Evolutionary conservation across 2,329 filamentous ascomycete genomes (phyloP).

Genomic region (Xylaria multiplex): DNA sequence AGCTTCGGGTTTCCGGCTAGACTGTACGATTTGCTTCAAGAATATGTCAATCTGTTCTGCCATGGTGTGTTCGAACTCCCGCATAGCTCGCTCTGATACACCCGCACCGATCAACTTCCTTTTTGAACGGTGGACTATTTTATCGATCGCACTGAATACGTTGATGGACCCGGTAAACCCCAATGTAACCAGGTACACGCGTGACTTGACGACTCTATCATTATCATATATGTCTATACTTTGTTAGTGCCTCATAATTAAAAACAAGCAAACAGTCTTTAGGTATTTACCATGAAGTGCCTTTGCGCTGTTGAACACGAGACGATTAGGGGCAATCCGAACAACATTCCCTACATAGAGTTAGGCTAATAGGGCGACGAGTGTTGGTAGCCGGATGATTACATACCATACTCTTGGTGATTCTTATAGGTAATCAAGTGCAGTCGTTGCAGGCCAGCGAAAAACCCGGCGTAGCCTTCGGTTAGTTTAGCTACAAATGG

Average conservation of each 20-base stretch:
- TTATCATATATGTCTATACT: conserved; percentile 40
- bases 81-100: conserved; percentile 37
- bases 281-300: conserved; percentile 33
- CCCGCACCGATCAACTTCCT: conserved; percentile 34
- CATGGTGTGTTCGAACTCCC: conserved; percentile 38
- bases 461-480: conserved; percentile 33
- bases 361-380: not conserved
- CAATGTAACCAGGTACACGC: conserved; percentile 35
- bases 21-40: conserved; percentile 30
- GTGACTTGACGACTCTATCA: conserved; percentile 36
- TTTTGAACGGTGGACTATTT: conserved; percentile 28
- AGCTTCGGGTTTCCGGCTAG: conserved; percentile 13
- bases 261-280: not conserved
- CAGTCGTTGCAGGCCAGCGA: conserved; percentile 26
- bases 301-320: conserved; percentile 34
- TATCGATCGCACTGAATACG: conserved; percentile 36
- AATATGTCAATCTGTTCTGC: conserved; percentile 36
- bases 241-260: conserved; percentile 13
- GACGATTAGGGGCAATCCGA: conserved; percentile 34
- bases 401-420: conserved; percentile 37
- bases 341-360: conserved; percentile 26
- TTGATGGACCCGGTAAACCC: conserved; percentile 30
- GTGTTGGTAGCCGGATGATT: not conserved
- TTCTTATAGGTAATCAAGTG: conserved; percentile 32
- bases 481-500: conserved; percentile 35